Conservation (phyloP, 495 filamentous ascomycete genomes). For the Neohortaea acidophila region DNA sequence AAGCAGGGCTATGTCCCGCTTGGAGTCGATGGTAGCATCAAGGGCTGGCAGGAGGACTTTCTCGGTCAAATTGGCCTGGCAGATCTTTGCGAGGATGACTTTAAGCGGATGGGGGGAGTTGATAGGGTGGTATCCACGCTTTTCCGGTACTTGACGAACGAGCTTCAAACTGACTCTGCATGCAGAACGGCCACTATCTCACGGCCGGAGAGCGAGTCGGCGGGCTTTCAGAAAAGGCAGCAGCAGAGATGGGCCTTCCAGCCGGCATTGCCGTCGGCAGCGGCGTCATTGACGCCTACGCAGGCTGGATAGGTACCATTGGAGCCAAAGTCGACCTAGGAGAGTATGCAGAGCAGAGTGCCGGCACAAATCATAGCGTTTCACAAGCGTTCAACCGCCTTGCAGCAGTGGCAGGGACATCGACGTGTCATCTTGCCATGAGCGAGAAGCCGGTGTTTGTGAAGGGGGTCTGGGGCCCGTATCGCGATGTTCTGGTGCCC, state of each 20-base stretch:
- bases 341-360: conserved; percentile 42
- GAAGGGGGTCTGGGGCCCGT: conserved; percentile 89
- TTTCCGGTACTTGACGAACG: neutral
- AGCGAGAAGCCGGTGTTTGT: conserved; percentile 82
- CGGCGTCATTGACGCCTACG: conserved; percentile 95
- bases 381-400: conserved; percentile 86
- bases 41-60: conserved; percentile 97
- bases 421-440: conserved; percentile 94
- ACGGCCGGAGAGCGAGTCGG: conserved; percentile 86
- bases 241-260: conserved; percentile 66
- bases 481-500: conserved; percentile 81
- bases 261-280: conserved; percentile 82
- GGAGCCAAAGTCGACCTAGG: conserved; percentile 73
- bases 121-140: conserved; percentile 58
- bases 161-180: conserved; percentile 18
- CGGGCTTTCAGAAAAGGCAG: conserved; percentile 67
- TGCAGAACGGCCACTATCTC: conserved; percentile 73
- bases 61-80: conserved; percentile 64
- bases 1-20: conserved; percentile 94
- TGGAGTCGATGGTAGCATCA: conserved; percentile 90
- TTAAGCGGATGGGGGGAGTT: conserved; percentile 83
- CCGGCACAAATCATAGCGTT: conserved; percentile 55
- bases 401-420: conserved; percentile 91
- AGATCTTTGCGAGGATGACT: conserved; percentile 71
- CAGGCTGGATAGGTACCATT: conserved; percentile 97